A percentile compares a stretch with the other conserved stretches of the same genome.
Evolutionary conservation across 2,329 filamentous ascomycete genomes (phyloP).

Genomic region (Septoria petroselini): DNA sequence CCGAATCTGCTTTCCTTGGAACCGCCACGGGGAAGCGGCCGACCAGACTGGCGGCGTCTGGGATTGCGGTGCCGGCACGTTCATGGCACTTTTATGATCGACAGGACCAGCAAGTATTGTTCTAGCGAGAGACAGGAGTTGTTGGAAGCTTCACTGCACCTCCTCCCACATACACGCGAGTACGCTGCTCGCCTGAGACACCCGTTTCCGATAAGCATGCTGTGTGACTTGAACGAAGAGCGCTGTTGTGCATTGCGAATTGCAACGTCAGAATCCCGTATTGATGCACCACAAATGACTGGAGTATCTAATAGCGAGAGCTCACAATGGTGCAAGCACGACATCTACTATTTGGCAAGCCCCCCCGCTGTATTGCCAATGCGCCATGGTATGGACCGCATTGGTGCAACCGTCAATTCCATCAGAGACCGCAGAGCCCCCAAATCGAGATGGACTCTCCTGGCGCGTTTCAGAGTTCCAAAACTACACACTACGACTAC

Average conservation of each 20-base stretch:
- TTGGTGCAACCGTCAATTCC: conserved; percentile 4
- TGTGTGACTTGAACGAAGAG: neutral
- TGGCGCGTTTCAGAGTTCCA: conserved; percentile 6
- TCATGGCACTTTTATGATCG: conserved; percentile 15
- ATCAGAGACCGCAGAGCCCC: neutral
- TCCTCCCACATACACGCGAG: neutral
- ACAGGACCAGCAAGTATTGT: conserved; percentile 14
- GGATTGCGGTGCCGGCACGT: conserved; percentile 3
- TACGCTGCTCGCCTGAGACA: neutral
- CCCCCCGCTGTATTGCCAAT: neutral
- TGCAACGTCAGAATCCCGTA: neutral
- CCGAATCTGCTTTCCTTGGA: neutral
- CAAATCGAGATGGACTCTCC: conserved; percentile 8
- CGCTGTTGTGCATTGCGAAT: neutral
- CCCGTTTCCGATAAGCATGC: neutral
- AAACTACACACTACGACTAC: neutral
- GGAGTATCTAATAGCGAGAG: too few relatives aligned
- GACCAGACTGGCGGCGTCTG: conserved; percentile 4
- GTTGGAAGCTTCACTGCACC: neutral
- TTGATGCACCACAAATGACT: neutral
- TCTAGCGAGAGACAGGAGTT: neutral
- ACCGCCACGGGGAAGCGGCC: conserved; percentile 13
- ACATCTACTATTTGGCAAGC: neutral
- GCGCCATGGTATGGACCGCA: conserved; percentile 1
- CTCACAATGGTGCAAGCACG: neutral